Evolutionary conservation across 805 yeast genomes (phyloP), one percentile per base, ranked within the genome.

Genomic region (Ogataea dorogensis): DNA sequence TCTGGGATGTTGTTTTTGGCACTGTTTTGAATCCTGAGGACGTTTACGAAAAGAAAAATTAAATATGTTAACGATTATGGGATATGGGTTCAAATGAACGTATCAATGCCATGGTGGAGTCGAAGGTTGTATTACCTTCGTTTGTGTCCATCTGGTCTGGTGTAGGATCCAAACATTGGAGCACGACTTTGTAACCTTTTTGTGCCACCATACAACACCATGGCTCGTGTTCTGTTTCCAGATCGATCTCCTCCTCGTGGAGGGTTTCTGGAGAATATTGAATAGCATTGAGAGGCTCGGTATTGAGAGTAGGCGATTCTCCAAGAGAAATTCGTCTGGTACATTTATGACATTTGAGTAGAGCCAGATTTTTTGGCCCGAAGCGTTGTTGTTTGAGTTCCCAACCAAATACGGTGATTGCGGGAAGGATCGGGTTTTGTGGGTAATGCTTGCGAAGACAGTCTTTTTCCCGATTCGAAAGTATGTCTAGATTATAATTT

Each of bases 1-100:
- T 86, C 64, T 93, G 98, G 98, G 98, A 93, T 62, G 73, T 65
- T 17, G 86, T 93, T 8, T 93, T 93, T 60, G 86, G 84, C 40
- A 91, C 98, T 25, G 81, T 79, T 47, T 68, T 87, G 53, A 71
- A 74, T 28, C 67, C 67, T 15, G 64, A 63, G 26, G 59, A 54
- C 31, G 70, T 77, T 28, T 69, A 54, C 45, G 60, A 71, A 53
- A 75, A 70, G 61, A 61, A 31, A 32, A 54, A 38, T 51, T 69
- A 31, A 36, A n/a, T 14, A 17, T 10, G 10, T 12, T 27, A 26
- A 24, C 16, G 28, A 21, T 13, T 33, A 33, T 33, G 37, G 37
- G 9, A 16, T 27, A 33, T 33, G 31, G 16, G 17, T 17, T 29
- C 20, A 27, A 38, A 41, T 19, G 32, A 41, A 12, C 35, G 38